A percentile compares a stretch with the other conserved stretches of the same genome.
Evolutionary conservation across 495 filamentous ascomycete species (phyloP).

Genomic region (Staphylotrichum tortipilum): DNA sequence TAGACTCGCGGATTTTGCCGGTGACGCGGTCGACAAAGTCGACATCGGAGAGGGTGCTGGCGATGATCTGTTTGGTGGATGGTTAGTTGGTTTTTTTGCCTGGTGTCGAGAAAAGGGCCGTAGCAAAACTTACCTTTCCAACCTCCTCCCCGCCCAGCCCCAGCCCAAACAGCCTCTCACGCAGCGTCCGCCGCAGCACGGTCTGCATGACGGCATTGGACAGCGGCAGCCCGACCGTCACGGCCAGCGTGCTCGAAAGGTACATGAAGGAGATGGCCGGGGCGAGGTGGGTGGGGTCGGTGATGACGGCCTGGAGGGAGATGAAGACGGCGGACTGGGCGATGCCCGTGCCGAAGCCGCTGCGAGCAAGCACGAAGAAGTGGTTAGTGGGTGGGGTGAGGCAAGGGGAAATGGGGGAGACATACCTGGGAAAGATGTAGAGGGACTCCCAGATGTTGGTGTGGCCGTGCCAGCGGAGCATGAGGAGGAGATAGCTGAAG

Average conservation of each 20-base stretch:
- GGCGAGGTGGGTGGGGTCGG: conserved; percentile 44
- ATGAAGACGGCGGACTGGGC: conserved; percentile 47
- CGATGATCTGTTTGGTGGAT: conserved; percentile 26
- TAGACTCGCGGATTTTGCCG: conserved; percentile 22
- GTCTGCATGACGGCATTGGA: conserved; percentile 38
- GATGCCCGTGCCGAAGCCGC: conserved; percentile 47
- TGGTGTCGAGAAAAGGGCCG: not conserved
- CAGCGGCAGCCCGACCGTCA: conserved; percentile 44
- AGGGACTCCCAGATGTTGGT: conserved; percentile 53
- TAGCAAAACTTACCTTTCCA: conserved; percentile 13
- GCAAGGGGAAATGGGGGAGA: not conserved
- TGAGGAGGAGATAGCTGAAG: conserved; percentile 45
- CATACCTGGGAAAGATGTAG: conserved; percentile 50
- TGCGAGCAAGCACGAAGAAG: conserved; percentile 13
- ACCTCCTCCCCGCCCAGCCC: conserved; percentile 17
- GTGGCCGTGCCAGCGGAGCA: conserved; percentile 54
- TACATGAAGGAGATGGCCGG: conserved; percentile 49
- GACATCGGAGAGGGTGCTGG: conserved; percentile 35
- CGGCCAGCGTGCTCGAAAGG: conserved; percentile 41
- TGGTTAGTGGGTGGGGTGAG: not conserved
- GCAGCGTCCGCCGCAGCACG: conserved; percentile 19
- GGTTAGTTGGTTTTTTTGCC: too few species aligned
- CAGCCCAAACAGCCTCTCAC: conserved; percentile 15
- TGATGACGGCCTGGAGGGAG: conserved; percentile 41
- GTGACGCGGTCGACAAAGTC: conserved; percentile 43